Percentiles rank a stretch among this genome's conserved stretches.
Conservation (phyloP, 2,329 filamentous ascomycete genomes). For the Diaporthe sp. region DNA sequence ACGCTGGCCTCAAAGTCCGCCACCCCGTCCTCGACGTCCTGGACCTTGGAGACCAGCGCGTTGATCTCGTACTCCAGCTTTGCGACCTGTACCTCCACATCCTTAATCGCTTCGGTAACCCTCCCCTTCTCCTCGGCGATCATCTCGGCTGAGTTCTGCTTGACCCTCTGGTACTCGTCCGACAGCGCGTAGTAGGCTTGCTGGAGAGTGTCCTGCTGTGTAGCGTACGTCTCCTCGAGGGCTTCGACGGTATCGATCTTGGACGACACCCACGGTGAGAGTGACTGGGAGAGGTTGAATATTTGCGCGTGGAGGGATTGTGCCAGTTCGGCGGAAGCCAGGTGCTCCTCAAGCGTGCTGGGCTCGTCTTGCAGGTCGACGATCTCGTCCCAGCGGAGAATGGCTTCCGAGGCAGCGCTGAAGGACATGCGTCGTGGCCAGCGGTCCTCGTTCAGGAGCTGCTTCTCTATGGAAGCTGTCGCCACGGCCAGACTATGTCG, state of each 20-base stretch:
- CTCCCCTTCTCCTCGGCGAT: slow-evolving; percentile 77
- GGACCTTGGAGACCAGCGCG: slow-evolving; percentile 82
- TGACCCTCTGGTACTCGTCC: slow-evolving; percentile 78
- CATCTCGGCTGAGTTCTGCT: slow-evolving; percentile 77
- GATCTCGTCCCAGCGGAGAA: slow-evolving; percentile 76
- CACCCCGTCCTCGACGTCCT: slow-evolving; percentile 89
- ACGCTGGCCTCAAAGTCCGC: slow-evolving; percentile 85
- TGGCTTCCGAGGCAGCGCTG: slow-evolving; percentile 80
- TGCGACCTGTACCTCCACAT: slow-evolving; percentile 84
- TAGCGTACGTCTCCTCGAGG: slow-evolving; percentile 73
- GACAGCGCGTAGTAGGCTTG: slow-evolving; percentile 77
- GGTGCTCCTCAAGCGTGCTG: slow-evolving; percentile 51
- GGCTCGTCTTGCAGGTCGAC: slow-evolving; percentile 51
- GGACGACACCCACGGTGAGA: slow-evolving; percentile 73
- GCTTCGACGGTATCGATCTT: slow-evolving; percentile 69
- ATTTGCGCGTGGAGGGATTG: slow-evolving; percentile 68
- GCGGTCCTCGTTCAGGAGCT: slow-evolving; percentile 66
- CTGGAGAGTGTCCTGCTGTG: slow-evolving; percentile 76
- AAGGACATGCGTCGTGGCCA: slow-evolving; percentile 84
- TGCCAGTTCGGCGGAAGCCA: slow-evolving; percentile 65
- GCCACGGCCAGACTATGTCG: slow-evolving; percentile 69
- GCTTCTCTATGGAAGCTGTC: slow-evolving; percentile 50
- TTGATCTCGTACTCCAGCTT: slow-evolving; percentile 94
- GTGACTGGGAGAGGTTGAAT: slow-evolving; percentile 62
- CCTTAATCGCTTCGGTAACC: slow-evolving; percentile 79